Percentiles rank a stretch among this genome's conserved stretches.
Evolutionary conservation across 1,284 basidiomycete genomes (phyloP).

Genomic region (Malassezia globosa): DNA sequence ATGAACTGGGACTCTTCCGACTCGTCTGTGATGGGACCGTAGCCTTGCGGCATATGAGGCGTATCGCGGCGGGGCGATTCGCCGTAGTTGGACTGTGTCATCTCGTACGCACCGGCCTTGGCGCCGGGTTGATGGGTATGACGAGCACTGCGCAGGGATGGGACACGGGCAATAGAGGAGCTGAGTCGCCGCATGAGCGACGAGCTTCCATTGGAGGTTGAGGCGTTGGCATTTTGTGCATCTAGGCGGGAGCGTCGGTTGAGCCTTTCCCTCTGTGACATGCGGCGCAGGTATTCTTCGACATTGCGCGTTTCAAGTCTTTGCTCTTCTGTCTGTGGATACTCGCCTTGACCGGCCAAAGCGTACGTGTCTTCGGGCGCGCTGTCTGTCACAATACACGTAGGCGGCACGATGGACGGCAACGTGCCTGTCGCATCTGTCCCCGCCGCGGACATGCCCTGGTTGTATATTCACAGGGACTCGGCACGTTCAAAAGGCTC

Average conservation of each 20-base stretch:
- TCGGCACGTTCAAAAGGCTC: no score
- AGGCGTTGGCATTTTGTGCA: not conserved
- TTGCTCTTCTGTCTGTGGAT: slow-evolving; percentile 12
- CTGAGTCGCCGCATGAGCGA: slow-evolving; percentile 12
- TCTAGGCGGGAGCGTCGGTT: not conserved
- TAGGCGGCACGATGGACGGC: not conserved
- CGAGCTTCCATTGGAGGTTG: not conserved
- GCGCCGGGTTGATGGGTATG: not conserved
- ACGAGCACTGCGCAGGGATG: slow-evolving; percentile 2
- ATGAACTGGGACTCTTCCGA: slow-evolving; percentile 2
- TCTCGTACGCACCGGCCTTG: not conserved
- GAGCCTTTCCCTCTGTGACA: slow-evolving; percentile 10
- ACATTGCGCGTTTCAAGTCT: slow-evolving; percentile 12
- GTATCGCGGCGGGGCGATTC: not conserved
- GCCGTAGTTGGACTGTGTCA: slow-evolving; percentile 2
- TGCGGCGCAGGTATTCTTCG: slow-evolving; percentile 14
- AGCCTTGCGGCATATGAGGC: not conserved
- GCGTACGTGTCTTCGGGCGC: not conserved
- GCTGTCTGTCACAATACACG: not conserved
- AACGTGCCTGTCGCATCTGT: no score
- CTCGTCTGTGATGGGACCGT: slow-evolving; percentile 1
- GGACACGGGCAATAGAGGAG: slow-evolving; percentile 5
- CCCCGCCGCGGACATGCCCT: no score
- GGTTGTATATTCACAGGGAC: no score
- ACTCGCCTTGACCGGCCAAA: not conserved